Evolutionary conservation across 169 alveolate species (phyloP), one percentile per base, ranked within the genome.

Genomic region (Plasmodium vivax): DNA sequence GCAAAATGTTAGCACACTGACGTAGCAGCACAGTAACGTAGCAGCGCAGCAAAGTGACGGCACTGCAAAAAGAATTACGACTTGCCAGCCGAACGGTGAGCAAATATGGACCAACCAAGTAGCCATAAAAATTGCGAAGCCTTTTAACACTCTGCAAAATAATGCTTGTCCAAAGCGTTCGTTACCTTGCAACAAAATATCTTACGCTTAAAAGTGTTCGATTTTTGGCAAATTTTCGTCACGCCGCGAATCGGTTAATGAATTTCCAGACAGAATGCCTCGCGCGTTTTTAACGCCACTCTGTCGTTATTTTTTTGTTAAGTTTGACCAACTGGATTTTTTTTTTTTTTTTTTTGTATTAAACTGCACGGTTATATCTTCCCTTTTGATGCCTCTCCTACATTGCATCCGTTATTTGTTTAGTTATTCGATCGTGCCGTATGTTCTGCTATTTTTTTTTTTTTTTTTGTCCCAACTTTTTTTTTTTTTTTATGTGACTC

Each of bases 141-240:
- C 34, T 51, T 38, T 32, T 16, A 47, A 81, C 30, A 27, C 51
- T 23, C 23, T 43, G 72, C 38, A 23, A 47, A 30, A 81, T 30
- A 83, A 83, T 83, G 54, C 38, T 54, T 83, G 79, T 83, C 58
- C 19, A 58, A 83, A 34, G 43, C 38, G 68, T 83, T 58, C 47
- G 32, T 43, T 43, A 43, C 38, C 12, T 58, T 43, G n/a, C 62
- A 30, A 47, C 54, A 43, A 19, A 54, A 54, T 58, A 58, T 43
- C 77, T 32, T 83, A 83, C 36, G 91, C 91, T 83, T 83, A 83
- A 83, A 83, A 41, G 91, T 45, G 73, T 83, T 83, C 32, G 77
- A 83, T 83, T 83, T 83, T 32, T 54, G 19, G 27, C 38, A 83
- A 83, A 43, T 83, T 83, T 54, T 27, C 27, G 10, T 58, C 51